A percentile compares a stretch with the other conserved stretches of the same genome.
These are phyloP conservation scores for Pseudogymnoascus sp. DNA, from an alignment of 2,329 filamentous ascomycete species.

Conservation along the genomic window DNA sequence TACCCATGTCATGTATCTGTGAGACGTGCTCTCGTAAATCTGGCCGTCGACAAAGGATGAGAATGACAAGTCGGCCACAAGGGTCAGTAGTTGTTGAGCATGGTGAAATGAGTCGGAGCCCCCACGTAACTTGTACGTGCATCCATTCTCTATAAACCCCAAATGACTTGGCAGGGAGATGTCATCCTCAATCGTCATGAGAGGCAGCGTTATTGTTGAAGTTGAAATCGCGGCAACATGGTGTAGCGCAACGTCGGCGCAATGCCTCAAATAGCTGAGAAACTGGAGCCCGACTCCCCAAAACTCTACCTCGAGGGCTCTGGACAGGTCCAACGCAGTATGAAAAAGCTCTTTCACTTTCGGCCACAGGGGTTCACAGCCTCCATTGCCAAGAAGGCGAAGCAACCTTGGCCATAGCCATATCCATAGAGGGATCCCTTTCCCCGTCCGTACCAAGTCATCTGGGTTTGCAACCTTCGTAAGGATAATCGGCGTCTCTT, in stretches of 20 bases:
- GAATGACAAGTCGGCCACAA: slow-evolving; percentile 24
- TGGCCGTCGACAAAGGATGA: slow-evolving; percentile 21
- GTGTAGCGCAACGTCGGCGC: slow-evolving; percentile 15
- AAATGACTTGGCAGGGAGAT: slow-evolving; percentile 6
- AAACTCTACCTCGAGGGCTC: slow-evolving; percentile 32
- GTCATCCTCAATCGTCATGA: slow-evolving; percentile 16
- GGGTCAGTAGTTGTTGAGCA: slow-evolving; percentile 21
- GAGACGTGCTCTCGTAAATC: slow-evolving; percentile 27
- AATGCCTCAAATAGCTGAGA: slow-evolving; percentile 42
- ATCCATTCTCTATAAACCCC: slow-evolving; percentile 11
- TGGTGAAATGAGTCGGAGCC: slow-evolving; percentile 22
- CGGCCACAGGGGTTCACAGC: slow-evolving; percentile 39
- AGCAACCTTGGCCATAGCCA: slow-evolving; percentile 56
- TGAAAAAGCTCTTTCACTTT: slow-evolving; percentile 47
- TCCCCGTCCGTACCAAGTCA: slow-evolving; percentile 40
- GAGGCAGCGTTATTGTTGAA: slow-evolving; percentile 14
- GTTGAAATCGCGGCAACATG: neutral
- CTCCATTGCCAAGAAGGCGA: slow-evolving; percentile 45
- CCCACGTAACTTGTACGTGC: slow-evolving; percentile 22
- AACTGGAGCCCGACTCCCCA: slow-evolving; percentile 41
- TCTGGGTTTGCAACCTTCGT: slow-evolving; percentile 35
- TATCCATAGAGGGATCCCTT: slow-evolving; percentile 54
- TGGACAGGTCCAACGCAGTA: slow-evolving; percentile 39
- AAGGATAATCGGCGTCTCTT: slow-evolving; percentile 65
- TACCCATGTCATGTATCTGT: slow-evolving; percentile 20